These are phyloP conservation scores for Delphinella strobiligena DNA, from an alignment of 2,329 filamentous ascomycete genomes.

Conservation along the genomic window DNA sequence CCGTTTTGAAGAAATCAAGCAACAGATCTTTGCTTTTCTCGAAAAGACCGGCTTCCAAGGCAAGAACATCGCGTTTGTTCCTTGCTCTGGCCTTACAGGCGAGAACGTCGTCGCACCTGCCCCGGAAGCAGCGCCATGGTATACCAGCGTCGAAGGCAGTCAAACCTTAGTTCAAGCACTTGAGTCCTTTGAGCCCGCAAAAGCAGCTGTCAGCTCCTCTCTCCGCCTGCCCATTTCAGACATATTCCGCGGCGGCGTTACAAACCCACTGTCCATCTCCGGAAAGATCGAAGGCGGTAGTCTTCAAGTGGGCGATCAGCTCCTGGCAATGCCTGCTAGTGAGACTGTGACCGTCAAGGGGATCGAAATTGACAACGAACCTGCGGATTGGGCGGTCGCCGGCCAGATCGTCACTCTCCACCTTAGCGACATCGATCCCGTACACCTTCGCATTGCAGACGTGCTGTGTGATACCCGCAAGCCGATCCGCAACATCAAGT, in stretches of 20 bases:
- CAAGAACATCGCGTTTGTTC: slow-evolving; percentile 76
- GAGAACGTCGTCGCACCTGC: slow-evolving; percentile 65
- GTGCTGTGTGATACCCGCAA: slow-evolving; percentile 60
- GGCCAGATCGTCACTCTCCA: slow-evolving; percentile 83
- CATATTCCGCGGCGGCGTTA: slow-evolving; percentile 67
- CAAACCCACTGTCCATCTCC: slow-evolving; percentile 72
- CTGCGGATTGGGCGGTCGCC: slow-evolving; percentile 79
- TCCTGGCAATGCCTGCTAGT: slow-evolving; percentile 69
- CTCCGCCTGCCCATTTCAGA: slow-evolving; percentile 80
- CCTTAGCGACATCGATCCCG: slow-evolving; percentile 64
- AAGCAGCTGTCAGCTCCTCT: slow-evolving; percentile 57
- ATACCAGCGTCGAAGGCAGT: slow-evolving; percentile 40
- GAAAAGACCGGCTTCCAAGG: slow-evolving; percentile 67
- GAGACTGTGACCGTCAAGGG: slow-evolving; percentile 73
- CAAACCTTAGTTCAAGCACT: slow-evolving; percentile 71
- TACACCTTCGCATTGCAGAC: slow-evolving; percentile 67
- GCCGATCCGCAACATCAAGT: slow-evolving; percentile 59
- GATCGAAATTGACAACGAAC: slow-evolving; percentile 61
- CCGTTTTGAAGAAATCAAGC: slow-evolving; percentile 72
- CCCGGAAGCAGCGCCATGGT: slow-evolving; percentile 53
- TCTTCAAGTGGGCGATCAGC: slow-evolving; percentile 69
- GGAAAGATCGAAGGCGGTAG: slow-evolving; percentile 78
- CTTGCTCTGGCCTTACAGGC: slow-evolving; percentile 78
- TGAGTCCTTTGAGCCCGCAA: slow-evolving; percentile 65
- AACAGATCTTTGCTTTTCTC: slow-evolving; percentile 75